These are phyloP conservation scores for Rosa multiflora DNA, from an alignment of 306 rosid species.

Conservation along the genomic window DNA sequence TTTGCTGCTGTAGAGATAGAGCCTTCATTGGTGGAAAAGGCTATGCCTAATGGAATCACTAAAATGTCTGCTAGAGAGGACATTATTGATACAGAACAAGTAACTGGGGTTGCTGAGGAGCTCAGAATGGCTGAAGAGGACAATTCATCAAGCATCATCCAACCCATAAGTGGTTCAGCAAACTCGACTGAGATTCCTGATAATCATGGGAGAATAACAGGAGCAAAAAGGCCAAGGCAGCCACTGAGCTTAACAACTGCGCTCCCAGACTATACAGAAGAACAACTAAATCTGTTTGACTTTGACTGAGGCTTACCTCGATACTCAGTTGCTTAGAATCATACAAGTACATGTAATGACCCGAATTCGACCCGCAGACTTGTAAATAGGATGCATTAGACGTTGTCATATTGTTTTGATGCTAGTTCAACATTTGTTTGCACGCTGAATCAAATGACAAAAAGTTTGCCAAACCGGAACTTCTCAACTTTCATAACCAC, in stretches of 20 bases:
- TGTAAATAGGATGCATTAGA: neutral
- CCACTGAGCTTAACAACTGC: conserved; percentile 29
- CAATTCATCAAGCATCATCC: neutral
- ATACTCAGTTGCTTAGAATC: neutral
- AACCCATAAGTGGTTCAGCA: conserved; percentile 16
- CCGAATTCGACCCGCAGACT: neutral
- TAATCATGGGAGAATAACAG: conserved; percentile 20
- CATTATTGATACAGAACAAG: conserved; percentile 22
- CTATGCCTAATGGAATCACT: neutral
- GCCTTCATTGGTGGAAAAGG: conserved; percentile 22
- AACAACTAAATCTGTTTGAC: conserved; percentile 70
- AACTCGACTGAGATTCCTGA: conserved; percentile 19
- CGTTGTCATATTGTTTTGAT: neutral
- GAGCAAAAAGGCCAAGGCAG: conserved; percentile 23
- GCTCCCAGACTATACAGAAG: conserved; percentile 79
- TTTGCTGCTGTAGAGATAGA: conserved; percentile 24
- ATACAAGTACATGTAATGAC: neutral
- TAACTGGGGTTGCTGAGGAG: conserved; percentile 26
- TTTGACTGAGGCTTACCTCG: conserved; percentile 48
- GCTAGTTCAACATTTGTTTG: no score
- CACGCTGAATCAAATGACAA: no score
- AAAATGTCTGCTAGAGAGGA: conserved; percentile 15
- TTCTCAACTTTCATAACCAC: no score
- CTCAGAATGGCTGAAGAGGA: conserved; percentile 15
- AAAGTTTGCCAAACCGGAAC: no score